Conservation (phyloP, 1,139 yeast genomes). For the Protomyces inundatus region DNA sequence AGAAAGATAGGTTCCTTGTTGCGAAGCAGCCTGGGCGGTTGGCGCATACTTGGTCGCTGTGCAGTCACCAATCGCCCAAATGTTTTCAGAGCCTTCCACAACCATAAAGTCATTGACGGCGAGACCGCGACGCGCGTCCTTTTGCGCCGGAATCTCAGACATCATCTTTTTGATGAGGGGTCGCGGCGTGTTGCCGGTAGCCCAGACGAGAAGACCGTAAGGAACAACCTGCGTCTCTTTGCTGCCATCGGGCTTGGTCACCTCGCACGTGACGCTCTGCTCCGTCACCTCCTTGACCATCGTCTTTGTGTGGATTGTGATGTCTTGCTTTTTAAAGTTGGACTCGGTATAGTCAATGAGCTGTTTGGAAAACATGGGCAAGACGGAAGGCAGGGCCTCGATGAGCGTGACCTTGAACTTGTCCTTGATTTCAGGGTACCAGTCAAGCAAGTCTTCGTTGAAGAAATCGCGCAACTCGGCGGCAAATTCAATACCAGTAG, state of each 20-base stretch:
- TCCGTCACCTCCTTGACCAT: slow-evolving; percentile 81
- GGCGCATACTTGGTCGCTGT: slow-evolving; percentile 86
- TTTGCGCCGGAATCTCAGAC: slow-evolving; percentile 70
- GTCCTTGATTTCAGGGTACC: slow-evolving; percentile 80
- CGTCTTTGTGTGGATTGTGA: slow-evolving; percentile 71
- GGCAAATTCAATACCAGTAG: slow-evolving; percentile 66
- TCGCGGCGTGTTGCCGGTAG: slow-evolving; percentile 93
- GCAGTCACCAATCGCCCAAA: slow-evolving; percentile 92
- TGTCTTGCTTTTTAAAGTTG: slow-evolving; percentile 72
- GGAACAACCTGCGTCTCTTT: slow-evolving; percentile 62
- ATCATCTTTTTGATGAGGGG: slow-evolving; percentile 65
- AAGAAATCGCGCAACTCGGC: slow-evolving; percentile 88
- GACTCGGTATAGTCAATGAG: slow-evolving; percentile 79
- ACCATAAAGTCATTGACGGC: slow-evolving; percentile 76
- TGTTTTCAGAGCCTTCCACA: slow-evolving; percentile 76
- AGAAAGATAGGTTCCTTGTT: slow-evolving; percentile 82
- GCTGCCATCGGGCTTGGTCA: slow-evolving; percentile 61
- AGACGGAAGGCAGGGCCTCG: slow-evolving; percentile 86
- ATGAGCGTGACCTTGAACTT: slow-evolving; percentile 79
- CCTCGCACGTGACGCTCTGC: slow-evolving; percentile 62
- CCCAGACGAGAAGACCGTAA: slow-evolving; percentile 92
- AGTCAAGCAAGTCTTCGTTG: slow-evolving; percentile 79
- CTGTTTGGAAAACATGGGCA: slow-evolving; percentile 80
- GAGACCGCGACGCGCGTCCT: slow-evolving; percentile 82
- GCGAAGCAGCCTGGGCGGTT: slow-evolving; percentile 96